Percentiles rank a stretch among this genome's conserved stretches.
Conservation (phyloP, 2,329 filamentous ascomycete genomes). For the Sporothrix phasma region DNA sequence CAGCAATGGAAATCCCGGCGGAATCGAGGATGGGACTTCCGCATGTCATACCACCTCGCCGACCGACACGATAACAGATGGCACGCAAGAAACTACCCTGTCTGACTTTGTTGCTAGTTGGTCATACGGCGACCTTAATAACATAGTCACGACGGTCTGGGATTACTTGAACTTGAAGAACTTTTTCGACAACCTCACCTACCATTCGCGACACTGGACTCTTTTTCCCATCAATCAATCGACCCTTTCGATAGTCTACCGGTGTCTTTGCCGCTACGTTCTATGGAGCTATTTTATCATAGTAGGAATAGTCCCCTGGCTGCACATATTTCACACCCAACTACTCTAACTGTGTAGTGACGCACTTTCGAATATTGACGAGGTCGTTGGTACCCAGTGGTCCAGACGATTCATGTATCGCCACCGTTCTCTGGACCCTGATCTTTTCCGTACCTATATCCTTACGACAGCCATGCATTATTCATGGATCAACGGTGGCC, state of each 20-base stretch:
- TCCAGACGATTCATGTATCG: not conserved
- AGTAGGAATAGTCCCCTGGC: not conserved
- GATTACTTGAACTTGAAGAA: not conserved
- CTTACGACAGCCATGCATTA: slow-evolving; percentile 6
- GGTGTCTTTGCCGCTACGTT: not conserved
- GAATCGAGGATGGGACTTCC: not conserved
- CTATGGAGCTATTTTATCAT: slow-evolving; percentile 5
- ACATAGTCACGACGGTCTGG: not conserved
- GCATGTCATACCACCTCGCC: not conserved
- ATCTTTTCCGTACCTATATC: not conserved
- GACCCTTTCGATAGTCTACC: not conserved
- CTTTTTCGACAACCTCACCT: not conserved
- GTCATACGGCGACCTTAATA: not conserved
- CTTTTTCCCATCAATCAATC: not conserved
- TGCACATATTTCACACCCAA: not conserved
- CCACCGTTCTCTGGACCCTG: not conserved
- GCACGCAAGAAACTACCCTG: not conserved
- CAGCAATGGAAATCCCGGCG: not conserved
- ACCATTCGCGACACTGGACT: not conserved
- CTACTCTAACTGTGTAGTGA: not conserved
- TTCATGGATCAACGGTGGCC: slow-evolving; percentile 5
- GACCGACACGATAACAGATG: not conserved
- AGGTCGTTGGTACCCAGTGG: not conserved
- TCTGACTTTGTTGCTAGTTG: not conserved
- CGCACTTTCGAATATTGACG: slow-evolving; percentile 1